These are phyloP conservation scores for Cryptococcus floricola DNA, from an alignment of 1,284 basidiomycete genomes.

Conservation along the genomic window DNA sequence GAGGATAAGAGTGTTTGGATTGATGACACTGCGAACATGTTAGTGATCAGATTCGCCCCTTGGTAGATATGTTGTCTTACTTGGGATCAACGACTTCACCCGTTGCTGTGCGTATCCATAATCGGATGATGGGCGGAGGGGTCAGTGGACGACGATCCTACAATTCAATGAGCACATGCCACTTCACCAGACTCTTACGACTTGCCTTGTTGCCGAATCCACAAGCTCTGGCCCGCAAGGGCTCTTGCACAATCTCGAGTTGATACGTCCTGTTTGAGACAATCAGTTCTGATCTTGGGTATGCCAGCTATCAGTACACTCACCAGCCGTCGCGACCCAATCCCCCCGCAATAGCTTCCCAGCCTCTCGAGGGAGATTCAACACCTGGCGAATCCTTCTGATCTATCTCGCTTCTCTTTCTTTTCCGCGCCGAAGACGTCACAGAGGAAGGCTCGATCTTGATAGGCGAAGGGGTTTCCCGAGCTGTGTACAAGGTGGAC, in stretches of 20 bases:
- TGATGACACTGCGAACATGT: conserved; percentile 60
- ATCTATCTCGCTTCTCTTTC: background rate
- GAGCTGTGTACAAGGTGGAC: no score
- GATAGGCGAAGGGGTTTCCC: no score
- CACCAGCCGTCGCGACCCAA: background rate
- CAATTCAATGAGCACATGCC: background rate
- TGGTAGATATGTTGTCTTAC: conserved; percentile 53
- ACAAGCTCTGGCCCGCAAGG: conserved; percentile 83
- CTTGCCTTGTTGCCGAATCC: conserved; percentile 88
- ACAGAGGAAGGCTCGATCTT: no score
- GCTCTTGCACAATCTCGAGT: conserved; percentile 78
- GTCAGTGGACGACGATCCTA: conserved; percentile 86
- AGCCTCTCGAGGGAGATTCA: no score
- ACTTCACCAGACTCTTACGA: conserved; percentile 10
- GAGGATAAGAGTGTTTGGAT: conserved; percentile 78
- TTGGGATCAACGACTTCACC: conserved; percentile 67
- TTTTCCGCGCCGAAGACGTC: background rate
- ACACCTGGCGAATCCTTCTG: background rate
- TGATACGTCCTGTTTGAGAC: conserved; percentile 62
- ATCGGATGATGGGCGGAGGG: conserved; percentile 68
- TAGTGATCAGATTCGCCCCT: background rate
- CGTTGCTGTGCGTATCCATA: conserved; percentile 50
- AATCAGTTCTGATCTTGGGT: background rate
- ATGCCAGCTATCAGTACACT: background rate
- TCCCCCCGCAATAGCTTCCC: background rate